These are phyloP conservation scores for Zizania latifolia DNA, from an alignment of 176 grass and related monocot species.

Conservation along the genomic window DNA sequence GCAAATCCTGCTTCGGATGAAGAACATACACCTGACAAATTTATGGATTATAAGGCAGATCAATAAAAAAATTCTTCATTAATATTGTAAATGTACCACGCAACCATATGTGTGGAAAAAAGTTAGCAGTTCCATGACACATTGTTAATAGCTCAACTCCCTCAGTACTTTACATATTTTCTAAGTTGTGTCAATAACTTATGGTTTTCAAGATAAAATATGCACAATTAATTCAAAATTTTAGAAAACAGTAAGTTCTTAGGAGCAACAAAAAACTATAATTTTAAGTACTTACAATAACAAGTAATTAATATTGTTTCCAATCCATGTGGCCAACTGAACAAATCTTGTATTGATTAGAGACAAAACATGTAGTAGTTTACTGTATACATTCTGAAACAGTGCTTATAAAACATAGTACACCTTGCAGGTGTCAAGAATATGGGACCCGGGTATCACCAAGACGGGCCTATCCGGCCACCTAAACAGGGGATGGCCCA, in stretches of 20 bases:
- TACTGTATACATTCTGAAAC: background rate
- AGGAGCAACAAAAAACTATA: conserved; percentile 2
- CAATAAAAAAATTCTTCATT: conserved; percentile 25
- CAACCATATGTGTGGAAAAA: conserved; percentile 5
- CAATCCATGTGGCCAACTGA: background rate
- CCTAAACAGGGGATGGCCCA: no score
- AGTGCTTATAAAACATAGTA: background rate
- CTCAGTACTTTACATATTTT: background rate
- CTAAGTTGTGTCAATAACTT: background rate
- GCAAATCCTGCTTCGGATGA: conserved; percentile 84
- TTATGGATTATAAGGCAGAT: conserved; percentile 18
- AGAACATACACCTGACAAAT: conserved; percentile 65
- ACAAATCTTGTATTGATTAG: no score
- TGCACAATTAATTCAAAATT: background rate
- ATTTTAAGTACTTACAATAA: background rate
- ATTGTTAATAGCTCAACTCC: background rate
- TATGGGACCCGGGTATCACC: no score
- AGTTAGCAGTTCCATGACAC: background rate
- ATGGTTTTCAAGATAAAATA: background rate
- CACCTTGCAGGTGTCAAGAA: no score
- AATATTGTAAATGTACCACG: background rate
- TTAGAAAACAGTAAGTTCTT: background rate
- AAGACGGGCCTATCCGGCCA: no score
- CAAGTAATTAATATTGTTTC: background rate
- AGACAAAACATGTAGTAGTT: background rate